Conservation (phyloP, 2,329 filamentous ascomycete genomes). For the Pleomassaria siparia region DNA sequence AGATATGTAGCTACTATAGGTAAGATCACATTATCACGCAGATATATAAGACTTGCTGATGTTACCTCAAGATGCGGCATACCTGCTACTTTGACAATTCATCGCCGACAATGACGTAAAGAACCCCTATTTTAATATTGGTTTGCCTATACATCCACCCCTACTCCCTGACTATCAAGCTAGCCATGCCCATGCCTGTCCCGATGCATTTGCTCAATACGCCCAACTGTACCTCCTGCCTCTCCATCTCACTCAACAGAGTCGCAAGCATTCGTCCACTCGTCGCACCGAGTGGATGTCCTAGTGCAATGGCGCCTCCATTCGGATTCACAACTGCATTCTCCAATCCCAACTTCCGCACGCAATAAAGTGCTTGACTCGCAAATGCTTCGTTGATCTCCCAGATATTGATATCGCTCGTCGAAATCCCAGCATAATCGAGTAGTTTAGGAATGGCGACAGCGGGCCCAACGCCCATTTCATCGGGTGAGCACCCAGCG, state of each 20-base stretch:
- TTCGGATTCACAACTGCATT: conserved; percentile 81
- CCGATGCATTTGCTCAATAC: conserved; percentile 84
- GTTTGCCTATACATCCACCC: neutral
- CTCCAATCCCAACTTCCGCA: conserved; percentile 69
- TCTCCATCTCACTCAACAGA: conserved; percentile 67
- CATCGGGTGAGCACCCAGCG: conserved; percentile 79
- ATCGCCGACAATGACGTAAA: too few relatives aligned
- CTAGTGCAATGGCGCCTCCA: conserved; percentile 90
- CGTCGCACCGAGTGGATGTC: conserved; percentile 87
- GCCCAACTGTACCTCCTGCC: conserved; percentile 71
- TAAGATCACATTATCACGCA: too few relatives aligned
- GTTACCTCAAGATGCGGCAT: too few relatives aligned
- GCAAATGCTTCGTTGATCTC: conserved; percentile 88
- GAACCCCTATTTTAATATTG: too few relatives aligned
- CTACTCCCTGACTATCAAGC: conserved; percentile 53
- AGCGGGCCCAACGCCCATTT: conserved; percentile 92
- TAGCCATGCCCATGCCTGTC: conserved; percentile 56
- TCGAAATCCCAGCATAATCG: conserved; percentile 65
- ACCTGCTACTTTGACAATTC: too few relatives aligned
- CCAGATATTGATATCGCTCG: conserved; percentile 77
- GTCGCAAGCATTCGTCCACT: conserved; percentile 79
- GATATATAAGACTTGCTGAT: too few relatives aligned
- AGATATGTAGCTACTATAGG: too few relatives aligned
- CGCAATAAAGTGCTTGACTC: conserved; percentile 67
- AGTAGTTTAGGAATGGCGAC: conserved; percentile 83